Base-by-base conservation (phyloP, 345 rosid genomes). In the Pelargonium nanum region DNA sequence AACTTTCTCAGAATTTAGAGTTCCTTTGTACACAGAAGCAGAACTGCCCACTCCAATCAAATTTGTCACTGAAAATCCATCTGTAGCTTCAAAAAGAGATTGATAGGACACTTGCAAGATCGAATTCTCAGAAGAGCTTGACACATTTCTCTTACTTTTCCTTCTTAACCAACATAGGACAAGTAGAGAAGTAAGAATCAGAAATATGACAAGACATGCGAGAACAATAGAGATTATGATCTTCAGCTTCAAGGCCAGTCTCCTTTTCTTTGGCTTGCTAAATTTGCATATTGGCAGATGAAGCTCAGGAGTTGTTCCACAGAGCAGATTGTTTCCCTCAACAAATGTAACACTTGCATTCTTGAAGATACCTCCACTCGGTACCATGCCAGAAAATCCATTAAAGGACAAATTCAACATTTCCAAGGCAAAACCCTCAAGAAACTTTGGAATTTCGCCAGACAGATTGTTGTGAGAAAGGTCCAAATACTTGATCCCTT, bases 11-110 rank as follows among this genome's bases (percentile, higher is more conserved):
- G 25, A 28, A 20, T 21, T 57, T 13, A 71, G 50, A 15, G 26
- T 26, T 10, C 64, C 70, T 28, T 45, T 60, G 9, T 65, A 71
- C 45, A 71, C 64, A 4, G 62, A 30, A 50, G 70, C 62, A 22
- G 61, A 65, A 23, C 63, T 24, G 1, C 67, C 75, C 13, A 1
- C 17, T 5, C 75, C 70, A 10, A 65, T 56, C 67, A 66, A 61
- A 26, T 54, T 26, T 24, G 4, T 26, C 0, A 53, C 1, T 19
- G 52, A 60, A 26, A 71, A 71, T 19, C 70, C 67, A 22, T 61
- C 26, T 0, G 67, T 66, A 34, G 70, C 70, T 25, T 57, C 51
- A 0, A 22, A 2, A 0, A 65, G 60, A 22, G 22, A 55, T 45
- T 53, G 55, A 30, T 71, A 61, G 2, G 70, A 61, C 17, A 61